Base-by-base conservation (phyloP, 306 rosid genomes). In the Gastrolobium bilobum region DNA sequence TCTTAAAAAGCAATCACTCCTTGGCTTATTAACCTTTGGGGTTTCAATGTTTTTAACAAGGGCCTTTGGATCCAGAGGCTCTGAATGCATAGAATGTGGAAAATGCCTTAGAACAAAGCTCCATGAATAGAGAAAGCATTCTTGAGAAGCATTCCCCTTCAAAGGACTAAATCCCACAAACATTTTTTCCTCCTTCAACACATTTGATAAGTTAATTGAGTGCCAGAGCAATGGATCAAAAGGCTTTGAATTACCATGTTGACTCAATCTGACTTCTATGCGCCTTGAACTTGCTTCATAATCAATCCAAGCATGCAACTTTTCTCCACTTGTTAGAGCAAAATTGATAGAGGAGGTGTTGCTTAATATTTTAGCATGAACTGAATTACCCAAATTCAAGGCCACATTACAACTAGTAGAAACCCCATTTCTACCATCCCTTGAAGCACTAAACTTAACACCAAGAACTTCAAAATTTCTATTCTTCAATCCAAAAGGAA, bases 51-150 rank as follows among this genome's bases (percentile, higher is more conserved):
- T 80, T 83, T 86, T 77, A 0, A 74, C 88, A 47, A 66, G 0
- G 8, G 77, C 85, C 70, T 91, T 81, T 0, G 98, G 99, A 90
- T 95, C 96, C 39, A 92, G 53, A 34, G 99, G 98, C 88, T 90
- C 88, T 1, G 98, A 95, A 71, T 95, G 98, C 90, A 93, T 82
- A 86, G 94, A 90, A 9, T 87, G 84, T 3, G 96, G 96, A 39
- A 91, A 79, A 40, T 62, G 81, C 76, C 92, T 86, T 5, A 88
- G 35, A 69, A 79, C 83, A 80, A 91, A 91, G 75, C 90, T 90
- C 99, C 99, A 95, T 2, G 97, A 95, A 42, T 90, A 78, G 42
- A 95, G 52, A 4, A 76, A 78, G 31, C 97, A 91, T 4, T 86
- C 56, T 66, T 83, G 82, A 54, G 90, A 81, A 33, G 83, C 29